Evolutionary conservation across 2,329 filamentous ascomycete species (phyloP).

Genomic region (Thielaviopsis ethacetica): DNA sequence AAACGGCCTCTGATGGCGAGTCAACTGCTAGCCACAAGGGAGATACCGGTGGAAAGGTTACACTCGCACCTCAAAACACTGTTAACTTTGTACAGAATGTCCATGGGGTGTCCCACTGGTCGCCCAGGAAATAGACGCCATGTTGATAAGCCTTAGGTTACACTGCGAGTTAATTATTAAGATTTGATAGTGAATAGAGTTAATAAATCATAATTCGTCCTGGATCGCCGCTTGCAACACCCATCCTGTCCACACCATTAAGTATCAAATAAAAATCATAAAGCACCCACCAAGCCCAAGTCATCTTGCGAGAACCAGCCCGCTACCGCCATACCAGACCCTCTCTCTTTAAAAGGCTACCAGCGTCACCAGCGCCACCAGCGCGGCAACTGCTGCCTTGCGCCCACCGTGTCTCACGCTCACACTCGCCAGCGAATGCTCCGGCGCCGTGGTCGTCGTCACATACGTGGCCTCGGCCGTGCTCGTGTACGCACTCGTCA

Average conservation of each 20-base stretch:
- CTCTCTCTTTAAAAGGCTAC: neutral
- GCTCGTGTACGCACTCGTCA: constrained; percentile 7
- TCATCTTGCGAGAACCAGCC: neutral
- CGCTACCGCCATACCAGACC: too few relatives aligned
- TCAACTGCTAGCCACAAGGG: too few relatives aligned
- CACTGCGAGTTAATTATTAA: too few relatives aligned
- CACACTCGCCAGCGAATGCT: neutral
- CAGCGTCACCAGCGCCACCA: neutral
- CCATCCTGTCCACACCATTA: neutral
- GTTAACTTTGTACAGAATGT: too few relatives aligned
- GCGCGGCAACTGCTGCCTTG: neutral
- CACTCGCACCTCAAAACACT: too few relatives aligned
- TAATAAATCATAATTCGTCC: too few relatives aligned
- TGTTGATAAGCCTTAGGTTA: too few relatives aligned
- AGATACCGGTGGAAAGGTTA: too few relatives aligned
- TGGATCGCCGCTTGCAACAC: too few relatives aligned
- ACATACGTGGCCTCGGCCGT: constrained; percentile 9
- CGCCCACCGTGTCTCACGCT: neutral
- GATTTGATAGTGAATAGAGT: too few relatives aligned
- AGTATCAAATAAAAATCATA: neutral
- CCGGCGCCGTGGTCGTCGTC: constrained; percentile 2
- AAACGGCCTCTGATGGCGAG: neutral
- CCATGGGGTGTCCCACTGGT: too few relatives aligned
- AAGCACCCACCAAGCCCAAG: neutral
- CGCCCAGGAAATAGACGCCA: too few relatives aligned